Conservation (phyloP, 148 eudicot genomes). For the Beta vulgaris region DNA sequence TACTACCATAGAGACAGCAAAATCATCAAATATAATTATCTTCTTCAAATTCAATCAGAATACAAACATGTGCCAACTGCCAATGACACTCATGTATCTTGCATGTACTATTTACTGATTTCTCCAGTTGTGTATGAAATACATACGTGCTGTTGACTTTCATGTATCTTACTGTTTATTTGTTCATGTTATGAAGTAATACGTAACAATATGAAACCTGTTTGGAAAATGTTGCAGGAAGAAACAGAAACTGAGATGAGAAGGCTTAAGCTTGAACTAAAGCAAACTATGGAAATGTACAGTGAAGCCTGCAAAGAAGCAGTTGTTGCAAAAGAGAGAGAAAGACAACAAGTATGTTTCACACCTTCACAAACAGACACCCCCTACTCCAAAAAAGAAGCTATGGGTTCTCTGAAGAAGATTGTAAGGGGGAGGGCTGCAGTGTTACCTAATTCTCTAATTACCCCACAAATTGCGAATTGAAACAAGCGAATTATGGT, state of each 20-base stretch:
- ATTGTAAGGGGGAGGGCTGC: too few species aligned
- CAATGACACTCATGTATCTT: neutral
- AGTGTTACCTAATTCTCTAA: too few species aligned
- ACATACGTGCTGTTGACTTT: neutral
- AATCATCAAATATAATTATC: neutral
- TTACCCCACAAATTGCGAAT: too few species aligned
- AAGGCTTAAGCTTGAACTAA: conserved; percentile 77
- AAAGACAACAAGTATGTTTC: conserved; percentile 27
- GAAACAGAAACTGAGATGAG: conserved; percentile 79
- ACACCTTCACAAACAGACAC: neutral
- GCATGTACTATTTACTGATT: neutral
- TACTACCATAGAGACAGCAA: neutral
- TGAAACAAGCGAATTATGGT: too few species aligned
- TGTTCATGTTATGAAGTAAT: conserved; percentile 8
- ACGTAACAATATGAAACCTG: conserved; percentile 1
- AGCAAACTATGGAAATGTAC: conserved; percentile 83
- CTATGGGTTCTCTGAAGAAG: neutral
- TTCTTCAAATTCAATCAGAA: neutral
- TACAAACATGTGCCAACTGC: neutral
- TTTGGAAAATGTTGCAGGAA: conserved; percentile 40
- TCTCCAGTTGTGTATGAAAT: neutral
- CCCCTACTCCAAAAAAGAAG: neutral
- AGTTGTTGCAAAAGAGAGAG: conserved; percentile 70
- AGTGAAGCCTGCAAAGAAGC: conserved; percentile 95
- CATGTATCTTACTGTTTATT: neutral